Evolutionary conservation across 1,284 basidiomycete genomes (phyloP), one percentile per base, ranked within the genome.

Genomic region (Sparassis latifolia): DNA sequence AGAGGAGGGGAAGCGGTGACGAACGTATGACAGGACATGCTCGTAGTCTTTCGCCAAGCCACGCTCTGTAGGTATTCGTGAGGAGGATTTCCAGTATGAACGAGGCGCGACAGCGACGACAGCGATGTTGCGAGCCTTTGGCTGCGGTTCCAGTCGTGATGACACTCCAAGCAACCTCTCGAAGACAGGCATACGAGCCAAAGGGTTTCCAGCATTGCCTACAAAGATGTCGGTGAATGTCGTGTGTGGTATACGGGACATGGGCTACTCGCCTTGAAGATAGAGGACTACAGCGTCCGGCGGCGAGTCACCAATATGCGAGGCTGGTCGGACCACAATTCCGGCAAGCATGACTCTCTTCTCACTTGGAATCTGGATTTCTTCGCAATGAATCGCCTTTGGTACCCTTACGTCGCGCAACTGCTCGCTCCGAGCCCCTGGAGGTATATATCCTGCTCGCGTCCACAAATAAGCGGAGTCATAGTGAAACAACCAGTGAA

Each of bases 181-280:
- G 53, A 78, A 77, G 31, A 76, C 62, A 0, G 75, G 74, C 5
- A 77, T 58, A 20, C 77, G 72, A 28, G 71, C 67, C 1, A 78
- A 60, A 0, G 76, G 74, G 47, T 75, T 77, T 4, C 77, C 77
- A 5, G 77, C 75, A 52, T 79, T 79, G 10, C 77, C 77, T 76
- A 33, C 4, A 20, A 35, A 7, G 3, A 20, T 20, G 12, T 37
- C 6, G 35, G 1, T 37, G 35, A 37, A 37, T 37, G 20, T 20
- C 20, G 20, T 20, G 20, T 20, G 20, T 37, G 35, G 12, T 37
- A 12, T 12, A 37, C 35, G 35, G 35, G 35, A 6, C 33, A 39
- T 3, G 48, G 50, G 4, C 5, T 27, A 42, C 10, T 28, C 40
- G 28, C 72, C 73, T 68, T 75, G 73, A 1, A 71, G 55, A 46